Evolutionary conservation across 1,139 yeast genomes (phyloP), one percentile per base, ranked within the genome.

Genomic region (Yamadazyma aaseri): DNA sequence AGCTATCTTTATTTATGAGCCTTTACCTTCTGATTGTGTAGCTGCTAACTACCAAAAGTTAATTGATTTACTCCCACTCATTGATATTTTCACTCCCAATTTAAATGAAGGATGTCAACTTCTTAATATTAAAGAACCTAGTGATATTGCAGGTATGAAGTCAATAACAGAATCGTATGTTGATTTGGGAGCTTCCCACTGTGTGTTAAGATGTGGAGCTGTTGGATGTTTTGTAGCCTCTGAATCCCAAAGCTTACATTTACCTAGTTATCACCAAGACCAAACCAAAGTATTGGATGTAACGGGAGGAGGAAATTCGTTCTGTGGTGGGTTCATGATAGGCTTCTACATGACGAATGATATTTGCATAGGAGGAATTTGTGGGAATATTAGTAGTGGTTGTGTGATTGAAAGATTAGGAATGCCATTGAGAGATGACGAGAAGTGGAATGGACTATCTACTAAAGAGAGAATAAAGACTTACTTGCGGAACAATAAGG

Each of bases 241-340:
- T 3, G 23, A 31, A 5, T 26, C 4, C 29, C 35, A 50, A 5
- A 20, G 14, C 4, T 40, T 48, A 9, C 68, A 79, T 75, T 70
- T 79, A 20, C 92, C 94, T 0, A 89, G 96, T 0, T 90, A 82
- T 53, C 95, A 86, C 51, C 58, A 56, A 29, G 64, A 56, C 39
- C 73, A 65, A 40, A 44, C 49, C 3, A 57, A 60, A 22, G 92
- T 89, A 1, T 61, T 79, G 2, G 97, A 90, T 55, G 96, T 95
- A 0, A 90, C 97, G 0, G 97, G 97, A 0, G 96, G 95, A 3
- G 97, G 97, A 0, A 90, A 90, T 53, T 71, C 94, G 0, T 89
- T 83, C 55, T 76, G 92, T 39, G 97, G 97, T 1, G 95, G 83
- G 0, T 78, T 86, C 49, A 72, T 82, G 9, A 65, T 81, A 5